Percentiles rank a stretch among this genome's conserved stretches.
Evolutionary conservation across 805 yeast genomes (phyloP).

Genomic region (Huiozyma sinensis): DNA sequence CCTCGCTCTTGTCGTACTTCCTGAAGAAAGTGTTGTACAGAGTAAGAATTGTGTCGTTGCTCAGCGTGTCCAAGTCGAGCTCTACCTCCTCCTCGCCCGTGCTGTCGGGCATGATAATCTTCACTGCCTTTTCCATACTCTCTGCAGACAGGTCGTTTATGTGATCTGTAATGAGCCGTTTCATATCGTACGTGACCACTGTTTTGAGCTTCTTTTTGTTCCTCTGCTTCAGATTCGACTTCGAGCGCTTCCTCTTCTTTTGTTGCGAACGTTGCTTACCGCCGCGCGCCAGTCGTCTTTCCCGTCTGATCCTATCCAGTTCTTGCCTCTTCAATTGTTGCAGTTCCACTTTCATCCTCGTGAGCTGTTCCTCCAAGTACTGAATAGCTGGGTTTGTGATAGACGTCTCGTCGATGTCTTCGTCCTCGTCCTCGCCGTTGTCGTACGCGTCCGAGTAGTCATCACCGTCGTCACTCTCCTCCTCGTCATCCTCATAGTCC

Average conservation of each 20-base stretch:
- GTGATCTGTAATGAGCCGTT: slow-evolving; percentile 81
- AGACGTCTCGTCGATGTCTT: slow-evolving; percentile 48
- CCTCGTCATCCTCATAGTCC: slow-evolving; percentile 36
- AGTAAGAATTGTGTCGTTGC: slow-evolving; percentile 69
- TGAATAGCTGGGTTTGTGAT: slow-evolving; percentile 84
- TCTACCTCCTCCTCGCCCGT: slow-evolving; percentile 82
- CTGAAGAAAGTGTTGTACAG: slow-evolving; percentile 74
- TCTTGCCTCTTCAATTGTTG: slow-evolving; percentile 73
- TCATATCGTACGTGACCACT: slow-evolving; percentile 89
- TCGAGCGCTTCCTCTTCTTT: slow-evolving; percentile 3
- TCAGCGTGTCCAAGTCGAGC: slow-evolving; percentile 88
- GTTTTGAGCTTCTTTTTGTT: slow-evolving; percentile 24
- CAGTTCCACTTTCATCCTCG: slow-evolving; percentile 75
- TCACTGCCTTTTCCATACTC: slow-evolving; percentile 71
- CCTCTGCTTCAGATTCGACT: slow-evolving; percentile 29
- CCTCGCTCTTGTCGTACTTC: slow-evolving; percentile 25
- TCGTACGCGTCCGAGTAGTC: slow-evolving; percentile 26
- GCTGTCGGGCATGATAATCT: slow-evolving; percentile 61
- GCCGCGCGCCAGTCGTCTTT: slow-evolving; percentile 35
- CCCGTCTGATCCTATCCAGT: slow-evolving; percentile 53
- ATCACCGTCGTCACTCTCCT: slow-evolving; percentile 27
- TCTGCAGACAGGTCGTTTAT: slow-evolving; percentile 69
- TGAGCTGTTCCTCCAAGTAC: slow-evolving; percentile 76
- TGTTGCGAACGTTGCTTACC: slow-evolving; percentile 19
- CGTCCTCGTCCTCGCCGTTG: slow-evolving; percentile 36